Conservation (phyloP, 129 eudicot genomes). For the Erigeron canadensis region DNA sequence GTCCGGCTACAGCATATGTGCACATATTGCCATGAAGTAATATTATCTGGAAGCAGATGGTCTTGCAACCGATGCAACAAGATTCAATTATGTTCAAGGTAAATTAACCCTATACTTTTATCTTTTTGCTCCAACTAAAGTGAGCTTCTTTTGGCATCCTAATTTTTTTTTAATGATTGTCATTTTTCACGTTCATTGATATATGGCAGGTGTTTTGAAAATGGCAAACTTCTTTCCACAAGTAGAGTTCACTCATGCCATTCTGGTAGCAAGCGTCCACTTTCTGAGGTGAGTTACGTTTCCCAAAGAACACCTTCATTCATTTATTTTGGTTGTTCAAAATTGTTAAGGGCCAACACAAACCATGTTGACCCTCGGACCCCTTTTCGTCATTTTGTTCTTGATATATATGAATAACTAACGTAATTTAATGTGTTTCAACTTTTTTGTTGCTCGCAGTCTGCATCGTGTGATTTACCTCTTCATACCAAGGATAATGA, state of each 20-base stretch:
- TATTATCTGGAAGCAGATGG: constrained; percentile 63
- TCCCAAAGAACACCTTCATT: background rate
- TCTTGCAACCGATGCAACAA: constrained; percentile 60
- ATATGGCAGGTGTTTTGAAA: constrained; percentile 45
- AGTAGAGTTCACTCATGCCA: constrained; percentile 37
- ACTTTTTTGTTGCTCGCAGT: background rate
- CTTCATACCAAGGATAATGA: constrained; percentile 42
- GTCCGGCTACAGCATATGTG: constrained; percentile 52
- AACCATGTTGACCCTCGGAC: background rate
- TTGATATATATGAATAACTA: background rate
- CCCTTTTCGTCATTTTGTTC: background rate
- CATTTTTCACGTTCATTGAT: constrained; percentile 5
- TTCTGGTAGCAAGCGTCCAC: constrained; percentile 43
- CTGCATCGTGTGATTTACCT: background rate
- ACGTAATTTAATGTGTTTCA: background rate
- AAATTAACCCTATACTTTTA: background rate
- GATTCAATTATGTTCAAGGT: constrained; percentile 64
- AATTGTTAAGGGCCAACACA: background rate
- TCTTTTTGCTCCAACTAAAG: background rate
- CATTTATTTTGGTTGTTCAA: background rate
- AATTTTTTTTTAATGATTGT: background rate
- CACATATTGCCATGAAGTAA: constrained; percentile 57
- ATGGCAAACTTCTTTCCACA: constrained; percentile 15
- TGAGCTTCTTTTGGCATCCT: background rate
- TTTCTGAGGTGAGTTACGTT: constrained; percentile 42